Evolutionary conservation across 75 land plant genomes (phyloP), one percentile per base, ranked within the genome.

Genomic region (Isoetes taiwanensis): DNA sequence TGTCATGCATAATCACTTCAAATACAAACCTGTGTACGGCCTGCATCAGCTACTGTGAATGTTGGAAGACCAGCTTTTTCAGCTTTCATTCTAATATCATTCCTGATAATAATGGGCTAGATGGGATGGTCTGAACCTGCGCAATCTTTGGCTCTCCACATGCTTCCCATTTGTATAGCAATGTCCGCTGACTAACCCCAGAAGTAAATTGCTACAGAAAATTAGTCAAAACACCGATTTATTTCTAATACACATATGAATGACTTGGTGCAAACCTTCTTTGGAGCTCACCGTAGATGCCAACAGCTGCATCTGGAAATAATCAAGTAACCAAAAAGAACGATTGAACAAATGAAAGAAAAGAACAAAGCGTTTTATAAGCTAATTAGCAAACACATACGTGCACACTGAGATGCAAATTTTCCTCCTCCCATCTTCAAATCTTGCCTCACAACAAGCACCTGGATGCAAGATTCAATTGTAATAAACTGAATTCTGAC

Each of bases 331-430:
- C 1, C 24, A 34, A 17, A 46, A 57, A 1, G 12, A 34, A n/a
- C n/a, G n/a, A n/a, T n/a, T n/a, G n/a, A n/a, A n/a, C n/a, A n/a
- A 24, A 43, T 5, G 3, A 57, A 32, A 34, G 6, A 30, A 57
- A 57, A 32, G 43, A 14, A 38, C 26, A 46, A 10, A 24, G 2
- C 3, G 28, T 30, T 2, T 34, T 55, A 55, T 19, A 31, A 28
- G 3, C 14, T 55, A 30, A 34, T 24, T 28, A 27, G 28, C 40
- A 43, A 19, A 10, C 60, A 33, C 86, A 79, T 78, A 93, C 98
- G 98, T 41, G 98, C 86, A 81, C 98, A 93, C 68, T 93, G 98
- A n/a, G 98, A 93, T 28, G 98, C 98, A 65, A 93, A 84, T 57
- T 93, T 93, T 24, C 98, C 98, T 56, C 63, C 46, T 41, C 86